phyloP scores from a whole-genome alignment of 768 basidiomycete genomes.

The Imleria badia region DNA sequence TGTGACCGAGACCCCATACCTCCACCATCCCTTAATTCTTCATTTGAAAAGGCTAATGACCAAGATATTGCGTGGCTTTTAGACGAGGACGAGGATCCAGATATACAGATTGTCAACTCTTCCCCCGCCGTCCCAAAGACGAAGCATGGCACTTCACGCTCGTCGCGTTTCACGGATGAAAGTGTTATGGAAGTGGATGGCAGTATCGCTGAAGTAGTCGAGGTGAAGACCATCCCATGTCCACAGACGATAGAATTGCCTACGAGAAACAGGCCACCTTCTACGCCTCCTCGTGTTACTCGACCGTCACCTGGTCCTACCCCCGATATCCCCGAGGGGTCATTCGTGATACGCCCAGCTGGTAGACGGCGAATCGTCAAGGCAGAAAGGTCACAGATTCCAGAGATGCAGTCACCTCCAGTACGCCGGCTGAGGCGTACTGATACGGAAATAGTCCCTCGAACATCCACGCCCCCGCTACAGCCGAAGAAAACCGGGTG shows the following conservation, averaged over 20 bases:
- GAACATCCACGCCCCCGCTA: slow-evolving; percentile 19
- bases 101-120: slow-evolving; percentile 52
- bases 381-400: slow-evolving; percentile 17
- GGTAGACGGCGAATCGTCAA: slow-evolving; percentile 27
- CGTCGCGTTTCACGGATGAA: slow-evolving; percentile 15
- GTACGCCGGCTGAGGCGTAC: slow-evolving; percentile 31
- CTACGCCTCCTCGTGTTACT: slow-evolving; percentile 28
- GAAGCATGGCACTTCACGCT: slow-evolving; percentile 2
- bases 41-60: slow-evolving; percentile 12
- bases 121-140: slow-evolving; percentile 37
- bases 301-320: slow-evolving; percentile 21
- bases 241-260: slow-evolving; percentile 5
- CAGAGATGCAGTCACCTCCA: slow-evolving; percentile 31
- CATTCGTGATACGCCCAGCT: slow-evolving; percentile 47
- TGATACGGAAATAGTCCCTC: slow-evolving; percentile 26
- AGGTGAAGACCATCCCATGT: slow-evolving; percentile 19
- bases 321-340: slow-evolving; percentile 36
- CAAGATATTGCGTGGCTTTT: slow-evolving; percentile 65
- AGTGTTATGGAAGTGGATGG: slow-evolving; percentile 14
- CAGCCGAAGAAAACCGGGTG: slow-evolving; percentile 21
- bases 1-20: not conserved
- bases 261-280: slow-evolving; percentile 34
- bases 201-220: slow-evolving; percentile 17
- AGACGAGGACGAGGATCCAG: slow-evolving; percentile 61
- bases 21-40: not conserved